Percentiles rank a stretch among this genome's conserved stretches.
Evolutionary conservation across 2,329 filamentous ascomycete species (phyloP).

Genomic region (Reticulascus tulasneorum): DNA sequence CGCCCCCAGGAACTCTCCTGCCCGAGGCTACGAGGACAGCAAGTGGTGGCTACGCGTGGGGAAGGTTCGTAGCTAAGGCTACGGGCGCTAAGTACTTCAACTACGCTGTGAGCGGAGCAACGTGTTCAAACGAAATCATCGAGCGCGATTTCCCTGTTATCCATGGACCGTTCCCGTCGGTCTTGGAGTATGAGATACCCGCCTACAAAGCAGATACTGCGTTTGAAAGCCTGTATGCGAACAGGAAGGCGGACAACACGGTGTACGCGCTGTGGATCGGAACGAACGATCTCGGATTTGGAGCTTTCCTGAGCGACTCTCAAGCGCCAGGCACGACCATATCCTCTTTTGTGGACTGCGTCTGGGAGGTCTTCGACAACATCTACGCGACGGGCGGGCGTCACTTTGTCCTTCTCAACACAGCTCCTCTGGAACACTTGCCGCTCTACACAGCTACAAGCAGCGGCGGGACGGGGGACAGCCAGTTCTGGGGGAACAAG

Average conservation of each 20-base stretch:
- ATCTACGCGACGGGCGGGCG: constrained; percentile 65
- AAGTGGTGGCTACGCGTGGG: constrained; percentile 66
- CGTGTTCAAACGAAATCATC: constrained; percentile 67
- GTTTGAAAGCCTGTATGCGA: constrained; percentile 36
- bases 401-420: constrained; percentile 69
- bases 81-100: constrained; percentile 56
- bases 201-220: constrained; percentile 49
- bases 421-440: constrained; percentile 61
- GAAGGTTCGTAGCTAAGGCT: constrained; percentile 59
- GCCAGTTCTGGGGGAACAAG: constrained; percentile 44
- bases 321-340: constrained; percentile 58
- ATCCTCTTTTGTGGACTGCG: constrained; percentile 62
- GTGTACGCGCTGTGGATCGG: constrained; percentile 78
- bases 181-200: constrained; percentile 58
- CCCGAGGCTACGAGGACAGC: constrained; percentile 48
- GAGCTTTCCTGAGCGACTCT: constrained; percentile 62
- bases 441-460: constrained; percentile 59
- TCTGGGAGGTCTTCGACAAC: constrained; percentile 58
- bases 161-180: constrained; percentile 55
- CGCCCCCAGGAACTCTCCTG: constrained; percentile 54
- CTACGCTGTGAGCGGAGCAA: constrained; percentile 70
- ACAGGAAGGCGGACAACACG: constrained; percentile 52
- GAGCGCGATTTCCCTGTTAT: constrained; percentile 49
- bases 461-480: constrained; percentile 35
- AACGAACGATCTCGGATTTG: constrained; percentile 70